Base-by-base conservation (phyloP, 352 stramenopile genomes). In the Pythium volutum region DNA sequence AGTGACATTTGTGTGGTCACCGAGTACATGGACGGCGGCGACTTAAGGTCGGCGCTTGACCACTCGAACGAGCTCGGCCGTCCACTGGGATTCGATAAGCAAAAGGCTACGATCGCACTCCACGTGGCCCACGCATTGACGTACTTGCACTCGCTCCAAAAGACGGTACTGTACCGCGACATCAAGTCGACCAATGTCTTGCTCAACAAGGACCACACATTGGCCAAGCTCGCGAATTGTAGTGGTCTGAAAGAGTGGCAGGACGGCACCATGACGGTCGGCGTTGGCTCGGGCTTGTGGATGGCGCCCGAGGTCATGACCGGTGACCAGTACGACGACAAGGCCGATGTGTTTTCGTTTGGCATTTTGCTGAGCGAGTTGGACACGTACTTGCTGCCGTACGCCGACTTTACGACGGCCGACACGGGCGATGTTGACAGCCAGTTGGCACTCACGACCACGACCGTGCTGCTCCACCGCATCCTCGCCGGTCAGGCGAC, bases 271-370 rank as follows among this genome's bases (percentile, higher is more conserved):
- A 68, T 71, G 58, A 67, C 64, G 12, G 34, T 58, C 3, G 64
- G 58, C 26, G 39, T 71, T 4, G 64, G 64, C 18, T 55, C 64
- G 4, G 45, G 18, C 9, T 48, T 63, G 18, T 71, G 64, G 64
- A 67, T 71, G 64, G 64, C 64, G 1, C 64, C 64, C 7, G 58
- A 71, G 39, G 76, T 82, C 23, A 70, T 79, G 60, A 51, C 69
- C 3, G 74, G 76, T 9, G 62, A 71, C 31, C 62, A 66, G 12
- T 77, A 67, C 29, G 77, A 74, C 47, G 63, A 75, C 3, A 75
- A 73, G 59, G 69, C 74, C 46, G 78, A 88, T 63, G 49, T 88
- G 8, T 88, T 81, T 49, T 81, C 74, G 12, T 76, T 88, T 38
- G 78, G 76, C 41, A 59, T 88, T n/a, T 50, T 88, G 54, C 55